A percentile compares a stretch with the other conserved stretches of the same genome.
Conservation (phyloP, 805 yeast species). For the Jamesozyma piceae region DNA sequence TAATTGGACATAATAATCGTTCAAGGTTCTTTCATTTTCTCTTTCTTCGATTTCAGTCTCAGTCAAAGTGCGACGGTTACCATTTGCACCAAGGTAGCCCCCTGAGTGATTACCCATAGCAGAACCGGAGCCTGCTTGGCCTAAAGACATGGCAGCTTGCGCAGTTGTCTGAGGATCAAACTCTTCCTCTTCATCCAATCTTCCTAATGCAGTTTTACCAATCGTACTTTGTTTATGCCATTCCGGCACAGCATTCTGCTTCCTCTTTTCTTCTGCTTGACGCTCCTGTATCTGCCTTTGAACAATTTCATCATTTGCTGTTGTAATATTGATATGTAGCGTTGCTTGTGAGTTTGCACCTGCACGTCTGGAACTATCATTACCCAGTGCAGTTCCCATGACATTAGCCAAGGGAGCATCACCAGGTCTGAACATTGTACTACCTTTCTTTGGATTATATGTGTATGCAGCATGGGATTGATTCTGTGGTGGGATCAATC, state of each 20-base stretch:
- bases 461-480: constrained; percentile 61
- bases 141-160: constrained; percentile 15
- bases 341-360: constrained; percentile 71
- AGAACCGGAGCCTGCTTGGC: constrained; percentile 4
- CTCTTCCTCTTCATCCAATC: constrained; percentile 43
- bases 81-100: constrained; percentile 6
- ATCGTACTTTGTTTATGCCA: constrained; percentile 94
- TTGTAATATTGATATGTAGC: constrained; percentile 75
- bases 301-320: constrained; percentile 74
- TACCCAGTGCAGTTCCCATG: constrained; percentile 29
- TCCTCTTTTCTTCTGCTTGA: constrained; percentile 61
- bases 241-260: constrained; percentile 90
- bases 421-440: constrained; percentile 36
- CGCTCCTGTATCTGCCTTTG: constrained; percentile 55
- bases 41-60: constrained; percentile 42
- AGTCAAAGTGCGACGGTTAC: constrained; percentile 17
- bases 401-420: constrained; percentile 19
- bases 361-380: constrained; percentile 38
- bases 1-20: constrained; percentile 69
- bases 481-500: constrained; percentile 77
- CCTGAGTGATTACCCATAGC: neutral
- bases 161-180: constrained; percentile 24
- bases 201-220: constrained; percentile 54
- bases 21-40: constrained; percentile 63
- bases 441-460: constrained; percentile 40